Evolutionary conservation across 495 filamentous ascomycete genomes (phyloP), one percentile per base, ranked within the genome.

Genomic region (Aspergillus sclerotioniger): DNA sequence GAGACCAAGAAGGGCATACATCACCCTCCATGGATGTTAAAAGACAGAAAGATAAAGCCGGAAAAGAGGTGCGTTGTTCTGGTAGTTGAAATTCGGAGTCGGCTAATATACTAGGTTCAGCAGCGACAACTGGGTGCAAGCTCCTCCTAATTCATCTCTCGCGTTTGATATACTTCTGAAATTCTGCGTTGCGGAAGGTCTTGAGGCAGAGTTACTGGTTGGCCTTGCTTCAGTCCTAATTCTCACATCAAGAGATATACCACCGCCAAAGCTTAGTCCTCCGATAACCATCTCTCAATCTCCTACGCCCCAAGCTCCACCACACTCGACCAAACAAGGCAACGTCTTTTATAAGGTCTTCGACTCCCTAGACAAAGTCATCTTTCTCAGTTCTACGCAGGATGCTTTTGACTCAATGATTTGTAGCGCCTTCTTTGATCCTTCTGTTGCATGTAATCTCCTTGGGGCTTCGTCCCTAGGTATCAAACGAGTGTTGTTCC

Each of bases 351-450:
- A 56, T 21, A 20, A 60, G 3, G 16, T 59, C 5, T 65, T 59
- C 16, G 13, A 54, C 4, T 35, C 21, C 7, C 29, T 63, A 25
- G 55, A 61, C 35, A 54, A 58, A 50, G 61, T 25, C 45, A 63
- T 66, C 10, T 54, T 32, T 53, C 57, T 66, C 3, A 58, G 63
- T 44, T 52, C 53, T n/a, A 60, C 56, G 12, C 33, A 51, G 17
- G 60, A 61, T 41, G 63, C 49, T 12, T 6, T 59, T 1, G 58
- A 61, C 25, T 67, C 61, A 17, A 49, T 67, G 45, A 33, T 64
- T 19, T 67, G 64, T 48, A 67, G 59, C 47, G 46, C 51, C 19
- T 67, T 67, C 20, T 65, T 67, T 29, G 53, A 67, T 31, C 62
- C 59, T 35, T 35, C 17, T 29, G 45, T 65, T 29, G 56, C 62